A percentile compares a stretch with the other conserved stretches of the same genome.
phyloP scores from a whole-genome alignment of 441 rosid species.

The Adansonia madagascariensis region DNA sequence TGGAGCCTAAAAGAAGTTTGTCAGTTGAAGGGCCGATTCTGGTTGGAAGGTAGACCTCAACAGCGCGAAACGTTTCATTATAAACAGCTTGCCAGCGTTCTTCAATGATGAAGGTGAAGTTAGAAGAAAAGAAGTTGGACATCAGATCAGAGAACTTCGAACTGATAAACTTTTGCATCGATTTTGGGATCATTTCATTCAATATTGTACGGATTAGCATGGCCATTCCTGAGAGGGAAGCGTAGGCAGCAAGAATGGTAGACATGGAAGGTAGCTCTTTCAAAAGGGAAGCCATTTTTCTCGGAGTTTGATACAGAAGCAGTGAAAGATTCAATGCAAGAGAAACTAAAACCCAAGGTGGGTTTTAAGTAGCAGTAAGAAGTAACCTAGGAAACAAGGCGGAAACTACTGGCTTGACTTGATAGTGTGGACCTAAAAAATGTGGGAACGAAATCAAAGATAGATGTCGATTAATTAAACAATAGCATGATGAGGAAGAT shows the following conservation, averaged over 20 bases:
- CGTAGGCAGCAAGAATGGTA: constrained; percentile 39
- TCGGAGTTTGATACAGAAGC: neutral
- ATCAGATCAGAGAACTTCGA: constrained; percentile 6
- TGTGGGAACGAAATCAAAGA: neutral
- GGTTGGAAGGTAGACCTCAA: constrained; percentile 41
- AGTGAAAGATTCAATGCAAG: neutral
- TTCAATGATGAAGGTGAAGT: constrained; percentile 44
- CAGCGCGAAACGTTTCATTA: constrained; percentile 41
- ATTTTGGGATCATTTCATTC: constrained; percentile 38
- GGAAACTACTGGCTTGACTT: neutral
- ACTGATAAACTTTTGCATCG: constrained; percentile 26
- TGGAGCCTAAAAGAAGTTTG: constrained; percentile 38
- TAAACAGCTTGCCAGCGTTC: constrained; percentile 46
- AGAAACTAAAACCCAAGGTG: neutral
- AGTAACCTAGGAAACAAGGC: neutral
- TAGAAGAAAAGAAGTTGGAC: constrained; percentile 28
- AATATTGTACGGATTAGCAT: constrained; percentile 44
- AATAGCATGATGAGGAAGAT: neutral
- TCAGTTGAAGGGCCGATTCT: constrained; percentile 26
- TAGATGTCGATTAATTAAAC: neutral
- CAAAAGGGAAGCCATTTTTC: constrained; percentile 34
- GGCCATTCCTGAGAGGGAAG: constrained; percentile 41
- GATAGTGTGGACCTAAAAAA: neutral
- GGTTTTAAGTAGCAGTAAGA: neutral
- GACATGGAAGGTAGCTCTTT: constrained; percentile 39